Evolutionary conservation across 2,329 filamentous ascomycete genomes (phyloP), one percentile per base, ranked within the genome.

Genomic region (Periglandula ipomoeae): DNA sequence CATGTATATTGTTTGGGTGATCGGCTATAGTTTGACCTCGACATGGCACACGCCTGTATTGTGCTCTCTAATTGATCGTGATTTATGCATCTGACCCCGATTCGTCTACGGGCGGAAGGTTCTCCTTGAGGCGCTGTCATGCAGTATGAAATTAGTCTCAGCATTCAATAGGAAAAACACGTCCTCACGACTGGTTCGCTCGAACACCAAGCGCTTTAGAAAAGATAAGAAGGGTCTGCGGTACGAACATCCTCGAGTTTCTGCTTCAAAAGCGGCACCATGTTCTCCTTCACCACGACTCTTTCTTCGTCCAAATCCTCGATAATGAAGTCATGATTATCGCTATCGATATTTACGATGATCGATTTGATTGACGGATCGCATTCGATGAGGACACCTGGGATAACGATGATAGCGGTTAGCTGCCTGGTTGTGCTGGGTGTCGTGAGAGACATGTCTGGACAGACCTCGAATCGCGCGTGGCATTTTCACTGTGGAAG

Each of bases 361-460:
- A 90, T 89, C 54, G 87, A 85, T 68, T 89, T 90, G 75, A 91
- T 89, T 40, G 85, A 87, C n/a, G 87, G 84, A 63, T 91, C 87
- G 67, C 85, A 89, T 66, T 89, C 81, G 66, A 91, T 81, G 55
- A 91, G 76, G 24, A 87, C 82, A 53, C 86, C 86, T 79, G 49
- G 9, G 20, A 26, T 10, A 34, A 23, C 19, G 23, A 40, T 23
- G 19, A 32, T 48, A 22, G 32, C 42, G 40, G 55, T 54, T 42
- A 50, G 49, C 13, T 46, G 19, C 26, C 37, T 17, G 47, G 23
- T 7, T 37, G 23, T 15, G 32, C 9, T n/a, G 42, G 30, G 17
- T 9, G 19, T 10, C 6, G 11, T 11, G 26, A 11, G 26, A 6
- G 11, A 27, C 11, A 1, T 6, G 37, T 15, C 10, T n/a, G 15